Conservation (phyloP, 1,139 yeast species). For the Meyerozyma elateridarum region DNA sequence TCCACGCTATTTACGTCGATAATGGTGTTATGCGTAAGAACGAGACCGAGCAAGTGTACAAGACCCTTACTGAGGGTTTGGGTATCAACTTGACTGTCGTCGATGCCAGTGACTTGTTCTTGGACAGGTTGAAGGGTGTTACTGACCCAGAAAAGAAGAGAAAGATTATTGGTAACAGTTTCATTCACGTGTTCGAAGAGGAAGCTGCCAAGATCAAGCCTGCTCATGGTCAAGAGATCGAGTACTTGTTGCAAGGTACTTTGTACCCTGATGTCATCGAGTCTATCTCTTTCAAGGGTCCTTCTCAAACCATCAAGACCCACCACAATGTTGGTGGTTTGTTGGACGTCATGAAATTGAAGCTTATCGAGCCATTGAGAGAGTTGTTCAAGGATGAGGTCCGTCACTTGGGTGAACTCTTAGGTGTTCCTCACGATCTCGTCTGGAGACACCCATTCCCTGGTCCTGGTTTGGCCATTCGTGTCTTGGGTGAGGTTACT, state of each 20-base stretch:
- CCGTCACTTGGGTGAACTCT: conserved; percentile 87
- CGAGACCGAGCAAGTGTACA: conserved; percentile 84
- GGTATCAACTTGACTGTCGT: conserved; percentile 93
- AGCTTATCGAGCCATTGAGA: conserved; percentile 96
- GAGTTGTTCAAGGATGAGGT: conserved; percentile 99
- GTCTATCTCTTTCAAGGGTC: conserved; percentile 98
- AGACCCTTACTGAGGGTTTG: conserved; percentile 85
- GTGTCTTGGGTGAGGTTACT: conserved; percentile 96
- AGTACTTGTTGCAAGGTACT: conserved; percentile 93
- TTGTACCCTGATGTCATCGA: conserved; percentile 98
- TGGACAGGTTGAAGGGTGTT: conserved; percentile 82
- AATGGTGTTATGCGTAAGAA: conserved; percentile 96
- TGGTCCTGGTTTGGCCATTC: conserved; percentile 99
- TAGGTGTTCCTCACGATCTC: conserved; percentile 94
- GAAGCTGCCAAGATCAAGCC: conserved; percentile 93
- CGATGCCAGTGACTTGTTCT: conserved; percentile 89
- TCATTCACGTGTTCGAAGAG: conserved; percentile 93
- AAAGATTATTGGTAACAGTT: conserved; percentile 97
- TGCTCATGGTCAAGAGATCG: conserved; percentile 83
- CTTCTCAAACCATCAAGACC: conserved; percentile 97
- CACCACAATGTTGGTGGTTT: conserved; percentile 99
- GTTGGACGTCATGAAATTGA: conserved; percentile 95
- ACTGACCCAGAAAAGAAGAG: conserved; percentile 99
- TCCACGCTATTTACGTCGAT: conserved; percentile 97
- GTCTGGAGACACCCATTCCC: conserved; percentile 99